A percentile compares a stretch with the other conserved stretches of the same genome.
These are phyloP conservation scores for Sugiyamaella castrensis DNA, from an alignment of 1,139 yeast genomes.

Conservation along the genomic window DNA sequence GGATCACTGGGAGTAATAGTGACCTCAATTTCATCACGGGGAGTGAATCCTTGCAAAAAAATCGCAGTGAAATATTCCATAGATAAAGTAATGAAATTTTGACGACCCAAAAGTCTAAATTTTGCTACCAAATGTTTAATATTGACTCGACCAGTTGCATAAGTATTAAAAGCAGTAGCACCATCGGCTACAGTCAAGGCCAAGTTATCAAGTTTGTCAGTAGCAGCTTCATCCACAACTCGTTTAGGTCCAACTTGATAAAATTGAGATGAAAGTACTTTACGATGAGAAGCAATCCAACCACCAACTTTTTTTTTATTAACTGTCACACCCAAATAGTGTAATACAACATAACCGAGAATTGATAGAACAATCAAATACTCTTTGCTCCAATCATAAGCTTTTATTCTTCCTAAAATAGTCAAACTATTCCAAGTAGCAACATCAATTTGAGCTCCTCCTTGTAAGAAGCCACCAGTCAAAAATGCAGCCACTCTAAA, in stretches of 20 bases:
- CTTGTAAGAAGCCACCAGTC: conserved; percentile 1
- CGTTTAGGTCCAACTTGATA: conserved; percentile 51
- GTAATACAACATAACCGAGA: conserved; percentile 35
- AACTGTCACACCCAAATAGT: conserved; percentile 55
- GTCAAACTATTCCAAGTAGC: conserved; percentile 38
- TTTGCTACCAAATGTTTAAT: conserved; percentile 61
- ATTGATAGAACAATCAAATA: conserved; percentile 52
- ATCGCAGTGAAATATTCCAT: conserved; percentile 57
- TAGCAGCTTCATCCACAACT: conserved; percentile 31
- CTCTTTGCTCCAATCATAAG: conserved; percentile 78
- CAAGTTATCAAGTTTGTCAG: conserved; percentile 15
- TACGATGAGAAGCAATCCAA: conserved; percentile 48
- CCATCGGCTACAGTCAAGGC: conserved; percentile 61
- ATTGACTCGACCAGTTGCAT: conserved; percentile 86
- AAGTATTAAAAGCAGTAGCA: conserved; percentile 66
- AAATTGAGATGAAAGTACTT: conserved; percentile 63
- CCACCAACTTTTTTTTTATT: conserved; percentile 56
- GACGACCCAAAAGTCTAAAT: conserved; percentile 72
- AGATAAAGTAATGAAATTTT: conserved; percentile 65
- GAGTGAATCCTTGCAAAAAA: conserved; percentile 51
- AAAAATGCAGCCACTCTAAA: conserved; percentile 5
- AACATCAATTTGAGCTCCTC: conserved; percentile 13
- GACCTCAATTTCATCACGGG: conserved; percentile 46
- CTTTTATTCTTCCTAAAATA: conserved; percentile 37
- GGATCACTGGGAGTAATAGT: conserved; percentile 58